Evolutionary conservation across 1,284 basidiomycete species (phyloP), one percentile per base, ranked within the genome.

Genomic region (Tilletia setariae): DNA sequence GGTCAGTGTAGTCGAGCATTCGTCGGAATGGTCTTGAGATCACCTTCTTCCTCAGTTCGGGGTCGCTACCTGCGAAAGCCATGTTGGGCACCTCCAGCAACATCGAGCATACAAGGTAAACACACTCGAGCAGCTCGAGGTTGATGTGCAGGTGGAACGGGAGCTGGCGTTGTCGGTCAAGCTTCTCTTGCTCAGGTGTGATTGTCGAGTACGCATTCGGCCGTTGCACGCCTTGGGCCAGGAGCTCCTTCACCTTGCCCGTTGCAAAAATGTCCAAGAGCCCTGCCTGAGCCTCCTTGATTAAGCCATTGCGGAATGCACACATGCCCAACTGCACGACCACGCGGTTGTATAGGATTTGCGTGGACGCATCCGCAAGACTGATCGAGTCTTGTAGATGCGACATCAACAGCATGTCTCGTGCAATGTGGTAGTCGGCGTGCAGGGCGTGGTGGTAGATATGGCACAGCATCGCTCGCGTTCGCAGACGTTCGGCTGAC

Each of bases 61-160:
- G 88, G 84, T 98, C 96, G 82, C 95, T 93, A 8, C 90, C 92
- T 67, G 95, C 92, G 79, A 92, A 93, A 1, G 96, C 96, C 47
- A 98, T 86, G 63, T 97, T 85, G 7, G 96, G 96, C 28, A 98
- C 94, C 85, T 98, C 96, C 65, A 98, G 90, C 51, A 99, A 87
- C 96, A 99, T 99, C 84, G 93, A 96, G 21, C 93, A 95, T 47
- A 96, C 93, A 53, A 99, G 87, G 87, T 98, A 99, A 8, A 93
- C 94, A 53, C 94, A 94, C 84, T 98, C 96, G 71, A 98, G 87
- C 32, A 99, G 86, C 84, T 98, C 96, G 16, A 96, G 92, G 85
- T 98, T 98, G 85, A 98, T 95, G 85, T 99, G 96, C 91, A 98
- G 93, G 84, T 99, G 96, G 90, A 98, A 99, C 42, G 96, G 96